A percentile compares a stretch with the other conserved stretches of the same genome.
Conservation (phyloP, 139 green algal genomes). For the Diplosphaera chodatii region DNA sequence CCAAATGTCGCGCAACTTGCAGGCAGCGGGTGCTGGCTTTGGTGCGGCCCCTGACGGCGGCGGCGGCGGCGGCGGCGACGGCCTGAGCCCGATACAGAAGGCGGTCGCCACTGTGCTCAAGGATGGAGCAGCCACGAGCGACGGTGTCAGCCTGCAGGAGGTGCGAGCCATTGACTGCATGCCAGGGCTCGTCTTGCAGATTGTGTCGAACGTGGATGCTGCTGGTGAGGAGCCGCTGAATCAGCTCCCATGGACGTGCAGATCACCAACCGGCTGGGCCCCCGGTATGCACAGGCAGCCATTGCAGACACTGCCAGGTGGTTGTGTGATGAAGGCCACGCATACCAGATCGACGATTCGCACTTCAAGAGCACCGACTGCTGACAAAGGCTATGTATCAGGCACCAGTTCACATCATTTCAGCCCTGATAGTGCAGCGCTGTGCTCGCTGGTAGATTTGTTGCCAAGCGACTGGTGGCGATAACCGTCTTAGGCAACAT, state of each 20-base stretch:
- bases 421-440: too few relatives aligned
- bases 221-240: too few relatives aligned
- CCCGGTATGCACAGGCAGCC: conserved; percentile 27
- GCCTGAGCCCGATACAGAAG: conserved; percentile 22
- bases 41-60: background rate
- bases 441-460: too few relatives aligned
- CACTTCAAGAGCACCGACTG: conserved; percentile 51
- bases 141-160: conserved; percentile 28
- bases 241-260: too few relatives aligned
- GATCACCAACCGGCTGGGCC: conserved; percentile 20
- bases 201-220: too few relatives aligned
- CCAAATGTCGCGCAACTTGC: too few relatives aligned
- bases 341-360: conserved; percentile 76
- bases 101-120: conserved; percentile 30
- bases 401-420: too few relatives aligned
- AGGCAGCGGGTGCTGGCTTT: too few relatives aligned
- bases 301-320: conserved; percentile 41
- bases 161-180: conserved; percentile 11
- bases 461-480: too few relatives aligned
- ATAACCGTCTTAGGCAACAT: too few relatives aligned
- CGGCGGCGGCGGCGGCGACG: conserved; percentile 9
- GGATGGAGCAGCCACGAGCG: conserved; percentile 10
- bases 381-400: background rate
- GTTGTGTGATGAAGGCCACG: conserved; percentile 59
- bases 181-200: too few relatives aligned